These are phyloP conservation scores for Isabelozyma heimii DNA, from an alignment of 805 yeast species.

Conservation along the genomic window DNA sequence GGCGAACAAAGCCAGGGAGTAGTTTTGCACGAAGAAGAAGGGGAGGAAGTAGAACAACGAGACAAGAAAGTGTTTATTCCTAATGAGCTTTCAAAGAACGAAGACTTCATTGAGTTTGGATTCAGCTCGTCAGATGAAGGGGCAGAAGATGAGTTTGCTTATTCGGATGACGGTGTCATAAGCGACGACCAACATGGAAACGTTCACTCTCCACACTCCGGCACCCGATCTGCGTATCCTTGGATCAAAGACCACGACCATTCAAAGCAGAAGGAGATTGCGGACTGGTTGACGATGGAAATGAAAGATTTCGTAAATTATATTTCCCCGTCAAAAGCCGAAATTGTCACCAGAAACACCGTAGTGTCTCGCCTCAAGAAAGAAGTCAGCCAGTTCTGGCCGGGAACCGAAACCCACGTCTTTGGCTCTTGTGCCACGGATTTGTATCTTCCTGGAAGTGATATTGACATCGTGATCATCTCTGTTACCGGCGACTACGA, in stretches of 20 bases:
- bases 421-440: slow-evolving; percentile 96
- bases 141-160: slow-evolving; percentile 15
- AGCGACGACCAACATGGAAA: slow-evolving; percentile 34
- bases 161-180: slow-evolving; percentile 30
- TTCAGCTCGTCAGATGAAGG: slow-evolving; percentile 44
- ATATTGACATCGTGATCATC: slow-evolving; percentile 87
- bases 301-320: slow-evolving; percentile 81
- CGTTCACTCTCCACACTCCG: slow-evolving; percentile 14
- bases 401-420: slow-evolving; percentile 73
- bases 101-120: slow-evolving; percentile 57
- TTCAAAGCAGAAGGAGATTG: slow-evolving; percentile 69
- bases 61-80: slow-evolving; percentile 9
- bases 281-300: slow-evolving; percentile 85
- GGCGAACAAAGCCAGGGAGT: slow-evolving; percentile 5
- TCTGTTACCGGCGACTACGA: slow-evolving; percentile 60
- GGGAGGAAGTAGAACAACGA: neutral
- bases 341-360: slow-evolving; percentile 62
- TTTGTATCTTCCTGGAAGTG: slow-evolving; percentile 89
- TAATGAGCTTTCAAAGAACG: slow-evolving; percentile 43
- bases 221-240: slow-evolving; percentile 47
- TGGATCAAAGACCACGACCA: slow-evolving; percentile 83
- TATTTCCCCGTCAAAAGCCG: slow-evolving; percentile 78
- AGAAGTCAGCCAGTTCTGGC: slow-evolving; percentile 62
- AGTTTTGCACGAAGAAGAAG: slow-evolving; percentile 1
- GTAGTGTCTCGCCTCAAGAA: slow-evolving; percentile 60